Evolutionary conservation across 495 filamentous ascomycete genomes (phyloP), one percentile per base, ranked within the genome.

Genomic region (Chaetomium fimeti): DNA sequence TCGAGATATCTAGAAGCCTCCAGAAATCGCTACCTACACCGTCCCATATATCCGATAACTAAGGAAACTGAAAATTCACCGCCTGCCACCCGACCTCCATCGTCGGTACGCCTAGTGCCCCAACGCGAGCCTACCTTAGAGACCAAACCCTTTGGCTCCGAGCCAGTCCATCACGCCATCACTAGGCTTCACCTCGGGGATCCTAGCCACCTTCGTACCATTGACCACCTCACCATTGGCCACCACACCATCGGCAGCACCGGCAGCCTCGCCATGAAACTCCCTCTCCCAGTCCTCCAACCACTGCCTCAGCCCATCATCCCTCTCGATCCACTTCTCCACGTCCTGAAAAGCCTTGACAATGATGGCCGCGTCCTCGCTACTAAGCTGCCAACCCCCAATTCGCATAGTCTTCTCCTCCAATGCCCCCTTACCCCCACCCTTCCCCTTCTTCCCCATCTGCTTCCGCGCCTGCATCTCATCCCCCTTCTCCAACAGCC

Each of bases 401-500:
- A 42, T 27, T 11, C 20, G 15, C 25, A 24, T 18, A 16, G 1
- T 27, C 42, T 45, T 24, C 40, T 16, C 40, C 16, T 40, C 27
- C 22, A 5, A n/a, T 16, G 11, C 20, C 20, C 20, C 54, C 32
- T 57, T 42, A 5, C 20, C 54, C 32, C 25, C 24, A 2, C 54
- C 29, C 53, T 38, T 38, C 20, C 5, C 15, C 28, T 20, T 48
- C 1, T 51, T 11, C n/a, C 15, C 12, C 27, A 2, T 3, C 38
- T 40, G 29, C 3, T 40, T 12, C 38, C 20, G 24, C 18, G 25
- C 60, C 11, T 40, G 53, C 2, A 20, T 28, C 62, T 69, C 65
- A 42, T 67, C 67, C 0, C 63, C 69, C 3, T 57, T 40, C 16
- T 65, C 48, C 3, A 60, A 5, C 29, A 72, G 60, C 63, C 66